Conservation (phyloP, 768 basidiomycete genomes). For the Xerocomus spinulosus region DNA sequence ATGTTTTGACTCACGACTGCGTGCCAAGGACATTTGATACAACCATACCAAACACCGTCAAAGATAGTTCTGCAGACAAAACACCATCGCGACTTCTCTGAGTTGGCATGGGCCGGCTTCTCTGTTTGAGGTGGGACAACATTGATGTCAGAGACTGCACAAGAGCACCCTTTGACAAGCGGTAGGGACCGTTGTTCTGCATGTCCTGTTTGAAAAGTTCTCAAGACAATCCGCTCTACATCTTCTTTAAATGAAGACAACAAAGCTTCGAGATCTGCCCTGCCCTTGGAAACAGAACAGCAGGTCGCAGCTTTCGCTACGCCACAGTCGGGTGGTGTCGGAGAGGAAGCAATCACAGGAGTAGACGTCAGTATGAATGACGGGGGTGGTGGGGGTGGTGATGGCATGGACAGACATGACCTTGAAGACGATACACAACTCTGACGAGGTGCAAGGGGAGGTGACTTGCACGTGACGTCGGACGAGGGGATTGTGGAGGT, state of each 20-base stretch:
- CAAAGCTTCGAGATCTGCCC: conserved; percentile 44
- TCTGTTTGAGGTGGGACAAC: background rate
- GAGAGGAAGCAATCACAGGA: background rate
- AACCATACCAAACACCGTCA: conserved; percentile 27
- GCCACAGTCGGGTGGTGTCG: background rate
- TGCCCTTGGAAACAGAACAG: conserved; percentile 45
- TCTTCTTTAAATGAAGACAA: conserved; percentile 50
- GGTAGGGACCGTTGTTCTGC: background rate
- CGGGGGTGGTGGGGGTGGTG: conserved; percentile 16
- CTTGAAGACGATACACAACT: background rate
- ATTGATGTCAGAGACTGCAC: background rate
- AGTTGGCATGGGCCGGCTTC: background rate
- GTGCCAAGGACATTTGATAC: conserved; percentile 31
- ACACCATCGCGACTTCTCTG: conserved; percentile 18
- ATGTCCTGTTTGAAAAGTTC: conserved; percentile 29
- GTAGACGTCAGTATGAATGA: too few species aligned
- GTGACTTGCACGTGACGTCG: background rate
- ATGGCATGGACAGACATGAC: background rate
- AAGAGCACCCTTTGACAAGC: background rate
- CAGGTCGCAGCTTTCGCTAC: conserved; percentile 22
- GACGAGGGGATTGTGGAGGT: background rate
- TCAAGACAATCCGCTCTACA: conserved; percentile 43
- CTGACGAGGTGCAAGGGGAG: background rate
- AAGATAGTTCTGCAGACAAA: conserved; percentile 29
- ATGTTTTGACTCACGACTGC: conserved; percentile 21